Evolutionary conservation across 352 stramenopile species (phyloP).

Genomic region (Phytophthora lateralis): DNA sequence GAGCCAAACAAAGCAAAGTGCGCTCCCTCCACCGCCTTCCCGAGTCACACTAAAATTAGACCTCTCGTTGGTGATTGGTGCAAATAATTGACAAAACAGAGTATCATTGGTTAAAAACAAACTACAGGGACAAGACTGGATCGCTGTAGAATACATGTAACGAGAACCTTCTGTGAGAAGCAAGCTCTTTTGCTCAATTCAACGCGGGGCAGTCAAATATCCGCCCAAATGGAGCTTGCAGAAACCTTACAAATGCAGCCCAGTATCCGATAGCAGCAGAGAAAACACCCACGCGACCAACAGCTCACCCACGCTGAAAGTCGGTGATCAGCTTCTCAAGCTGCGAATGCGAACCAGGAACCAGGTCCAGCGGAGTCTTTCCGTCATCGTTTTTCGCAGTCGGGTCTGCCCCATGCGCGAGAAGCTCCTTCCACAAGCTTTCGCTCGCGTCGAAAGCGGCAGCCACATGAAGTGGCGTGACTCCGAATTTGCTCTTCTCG

Average conservation of each 20-base stretch:
- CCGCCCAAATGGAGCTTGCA: background rate
- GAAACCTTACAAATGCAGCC: background rate
- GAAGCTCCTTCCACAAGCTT: background rate
- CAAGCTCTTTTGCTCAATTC: no score
- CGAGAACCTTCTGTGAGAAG: no score
- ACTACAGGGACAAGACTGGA: no score
- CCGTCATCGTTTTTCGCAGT: background rate
- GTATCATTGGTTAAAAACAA: no score
- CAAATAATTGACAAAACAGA: no score
- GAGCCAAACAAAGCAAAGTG: constrained; percentile 26
- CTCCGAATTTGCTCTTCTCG: background rate
- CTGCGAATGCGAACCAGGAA: background rate
- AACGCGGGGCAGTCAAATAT: no score
- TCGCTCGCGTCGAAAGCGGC: constrained; percentile 1
- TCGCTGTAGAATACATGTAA: no score
- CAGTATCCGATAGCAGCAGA: no score
- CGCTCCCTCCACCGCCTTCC: constrained; percentile 15
- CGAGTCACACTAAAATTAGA: background rate
- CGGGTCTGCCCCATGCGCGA: background rate
- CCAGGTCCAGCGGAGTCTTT: background rate
- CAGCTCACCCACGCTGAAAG: background rate
- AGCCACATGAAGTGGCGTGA: background rate
- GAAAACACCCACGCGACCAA: background rate
- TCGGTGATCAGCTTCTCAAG: background rate
- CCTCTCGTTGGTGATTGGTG: background rate